Evolutionary conservation across 257 asterid genomes (phyloP), one percentile per base, ranked within the genome.

Genomic region (Jacaranda mimosifolia): DNA sequence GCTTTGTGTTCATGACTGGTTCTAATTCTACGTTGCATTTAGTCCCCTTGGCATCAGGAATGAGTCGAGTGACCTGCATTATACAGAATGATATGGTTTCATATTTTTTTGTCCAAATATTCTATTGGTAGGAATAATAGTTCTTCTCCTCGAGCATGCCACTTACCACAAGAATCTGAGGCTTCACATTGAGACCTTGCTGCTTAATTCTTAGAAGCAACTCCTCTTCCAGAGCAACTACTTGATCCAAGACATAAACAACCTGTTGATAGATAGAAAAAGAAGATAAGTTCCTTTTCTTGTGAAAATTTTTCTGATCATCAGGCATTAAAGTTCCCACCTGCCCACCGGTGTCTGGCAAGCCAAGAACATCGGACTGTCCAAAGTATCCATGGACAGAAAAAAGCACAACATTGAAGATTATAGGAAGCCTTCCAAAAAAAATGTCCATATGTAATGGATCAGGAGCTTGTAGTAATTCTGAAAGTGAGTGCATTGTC

Each of bases 281-380:
- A 70, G 15, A 52, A 9, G 32, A 21, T 42, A 3, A 42, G 10
- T 59, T 32, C 19, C 18, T 57, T 17, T 3, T 55, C 46, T 17
- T n/a, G 9, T 17, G 6, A 55, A 26, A 55, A 55, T 8, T 55
- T n/a, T 13, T 55, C 14, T 59, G 13, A 39, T 57, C 59, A 12
- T 17, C 36, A 12, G 51, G 42, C 5, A 65, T 7, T n/a, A 26
- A 19, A 9, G 6, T 59, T 51, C 32, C 11, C 68, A 93, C 98
- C 97, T 94, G 99, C 11, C 98, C 99, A 62, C 99, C 98, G 4
- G 98, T 94, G 85, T 94, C 99, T 8, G 99, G 99, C 84, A 94
- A 82, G 72, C 99, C 98, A 70, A 94, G 98, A 57, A 94, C 99
- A 70, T 89, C 89, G 0, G 92, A 82, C 80, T 94, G 98, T 51